phyloP scores from a whole-genome alignment of 306 rosid genomes.

The Arachis stenosperma region DNA sequence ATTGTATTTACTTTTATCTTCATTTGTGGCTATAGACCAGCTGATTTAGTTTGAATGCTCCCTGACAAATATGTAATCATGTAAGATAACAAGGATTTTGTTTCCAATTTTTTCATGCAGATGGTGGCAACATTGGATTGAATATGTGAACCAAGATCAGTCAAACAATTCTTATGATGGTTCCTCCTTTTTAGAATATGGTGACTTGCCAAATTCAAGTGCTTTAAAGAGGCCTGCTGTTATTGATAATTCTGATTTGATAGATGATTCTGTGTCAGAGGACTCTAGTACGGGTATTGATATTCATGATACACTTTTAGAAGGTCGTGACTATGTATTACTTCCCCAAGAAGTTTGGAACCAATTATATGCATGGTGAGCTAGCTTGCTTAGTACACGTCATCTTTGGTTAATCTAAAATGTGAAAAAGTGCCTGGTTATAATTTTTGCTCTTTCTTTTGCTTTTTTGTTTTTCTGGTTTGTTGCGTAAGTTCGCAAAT shows the following conservation, averaged over 20 bases:
- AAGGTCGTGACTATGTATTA: slow-evolving; percentile 95
- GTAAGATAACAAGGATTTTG: slow-evolving; percentile 14
- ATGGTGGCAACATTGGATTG: slow-evolving; percentile 99
- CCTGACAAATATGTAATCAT: slow-evolving; percentile 7
- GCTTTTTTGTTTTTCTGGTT: slow-evolving; percentile 33
- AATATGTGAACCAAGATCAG: slow-evolving; percentile 94
- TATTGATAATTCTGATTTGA: slow-evolving; percentile 91
- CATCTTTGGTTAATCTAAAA: slow-evolving; percentile 33
- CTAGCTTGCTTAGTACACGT: slow-evolving; percentile 32
- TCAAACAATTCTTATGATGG: slow-evolving; percentile 66
- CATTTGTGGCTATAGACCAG: slow-evolving; percentile 16
- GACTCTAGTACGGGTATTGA: slow-evolving; percentile 59
- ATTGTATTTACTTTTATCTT: neutral
- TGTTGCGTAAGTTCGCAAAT: slow-evolving; percentile 18
- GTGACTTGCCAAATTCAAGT: slow-evolving; percentile 65
- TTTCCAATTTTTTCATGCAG: slow-evolving; percentile 50
- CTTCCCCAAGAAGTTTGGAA: slow-evolving; percentile 94
- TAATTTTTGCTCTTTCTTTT: neutral
- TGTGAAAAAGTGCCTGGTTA: slow-evolving; percentile 18
- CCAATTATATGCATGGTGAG: slow-evolving; percentile 76
- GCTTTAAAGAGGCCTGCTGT: slow-evolving; percentile 69
- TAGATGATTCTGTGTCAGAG: slow-evolving; percentile 65
- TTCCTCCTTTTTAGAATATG: slow-evolving; percentile 65
- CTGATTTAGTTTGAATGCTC: slow-evolving; percentile 33
- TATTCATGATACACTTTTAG: slow-evolving; percentile 82